Conservation (phyloP, 129 eudicot genomes). For the Tanacetum coccineum region DNA sequence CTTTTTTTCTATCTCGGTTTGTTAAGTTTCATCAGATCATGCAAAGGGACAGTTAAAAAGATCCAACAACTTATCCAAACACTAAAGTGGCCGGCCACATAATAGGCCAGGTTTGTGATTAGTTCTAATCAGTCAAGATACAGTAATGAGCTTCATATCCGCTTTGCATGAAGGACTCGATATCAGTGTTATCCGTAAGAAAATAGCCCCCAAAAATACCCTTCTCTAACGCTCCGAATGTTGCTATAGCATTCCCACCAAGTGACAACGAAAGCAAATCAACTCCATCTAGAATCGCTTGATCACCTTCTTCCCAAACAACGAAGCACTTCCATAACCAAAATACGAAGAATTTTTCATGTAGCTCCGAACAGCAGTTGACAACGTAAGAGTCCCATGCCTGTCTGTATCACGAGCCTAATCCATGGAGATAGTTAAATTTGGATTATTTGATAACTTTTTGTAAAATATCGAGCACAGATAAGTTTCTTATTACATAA, state of each 20-base stretch:
- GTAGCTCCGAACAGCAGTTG: slow-evolving; percentile 62
- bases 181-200: slow-evolving; percentile 50
- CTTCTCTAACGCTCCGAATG: slow-evolving; percentile 71
- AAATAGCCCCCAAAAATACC: slow-evolving; percentile 64
- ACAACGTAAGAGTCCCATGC: slow-evolving; percentile 85
- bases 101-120: no score
- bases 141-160: no score
- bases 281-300: slow-evolving; percentile 67
- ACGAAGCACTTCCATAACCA: slow-evolving; percentile 70
- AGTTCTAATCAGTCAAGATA: no score
- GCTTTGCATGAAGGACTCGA: slow-evolving; percentile 36
- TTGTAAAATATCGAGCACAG: slow-evolving; percentile 71
- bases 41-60: no score
- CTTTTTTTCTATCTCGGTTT: no score
- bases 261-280: slow-evolving; percentile 65
- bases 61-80: no score
- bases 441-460: slow-evolving; percentile 39
- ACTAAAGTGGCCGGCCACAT: no score
- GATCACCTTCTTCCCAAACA: slow-evolving; percentile 77
- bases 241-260: slow-evolving; percentile 62
- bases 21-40: no score
- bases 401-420: slow-evolving; percentile 68
- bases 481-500: slow-evolving; percentile 73
- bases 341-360: slow-evolving; percentile 49
- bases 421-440: slow-evolving; percentile 53